Evolutionary conservation across 2,329 filamentous ascomycete genomes (phyloP).

Genomic region (Colletotrichum cordylinicola): DNA sequence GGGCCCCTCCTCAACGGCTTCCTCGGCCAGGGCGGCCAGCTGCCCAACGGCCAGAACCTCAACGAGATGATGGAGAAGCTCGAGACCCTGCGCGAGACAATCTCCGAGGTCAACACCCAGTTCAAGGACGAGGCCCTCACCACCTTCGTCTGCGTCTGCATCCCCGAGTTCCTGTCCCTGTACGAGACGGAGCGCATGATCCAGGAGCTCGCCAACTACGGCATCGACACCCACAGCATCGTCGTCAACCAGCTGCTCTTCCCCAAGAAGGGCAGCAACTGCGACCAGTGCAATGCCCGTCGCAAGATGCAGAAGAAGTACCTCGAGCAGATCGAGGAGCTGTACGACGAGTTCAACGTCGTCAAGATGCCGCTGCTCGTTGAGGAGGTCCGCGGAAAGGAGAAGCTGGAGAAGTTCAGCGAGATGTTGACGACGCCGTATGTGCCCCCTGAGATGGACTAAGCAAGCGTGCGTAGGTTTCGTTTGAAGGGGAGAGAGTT

Average conservation of each 20-base stretch:
- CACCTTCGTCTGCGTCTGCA: conserved; percentile 98
- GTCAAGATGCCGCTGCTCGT: conserved; percentile 97
- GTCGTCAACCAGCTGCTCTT: conserved; percentile 98
- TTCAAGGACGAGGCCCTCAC: conserved; percentile 97
- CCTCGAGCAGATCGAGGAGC: conserved; percentile 95
- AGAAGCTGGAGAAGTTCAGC: conserved; percentile 89
- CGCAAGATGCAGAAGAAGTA: conserved; percentile 99
- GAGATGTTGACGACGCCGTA: conserved; percentile 83
- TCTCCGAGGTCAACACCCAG: conserved; percentile 93
- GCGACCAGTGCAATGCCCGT: conserved; percentile 93
- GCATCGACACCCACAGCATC: conserved; percentile 96
- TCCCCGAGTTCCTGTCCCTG: conserved; percentile 93
- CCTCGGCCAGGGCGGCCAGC: conserved; percentile 74
- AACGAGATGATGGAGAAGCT: conserved; percentile 94
- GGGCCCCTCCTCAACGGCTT: conserved; percentile 95
- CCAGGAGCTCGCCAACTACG: conserved; percentile 90
- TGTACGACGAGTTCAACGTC: conserved; percentile 99
- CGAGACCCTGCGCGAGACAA: conserved; percentile 90
- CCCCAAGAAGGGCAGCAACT: conserved; percentile 82
- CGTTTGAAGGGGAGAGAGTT: not conserved
- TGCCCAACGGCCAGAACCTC: conserved; percentile 93
- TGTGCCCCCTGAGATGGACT: conserved; percentile 61
- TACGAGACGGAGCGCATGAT: conserved; percentile 99
- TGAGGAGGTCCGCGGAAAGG: conserved; percentile 95
- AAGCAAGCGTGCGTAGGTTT: not conserved